Evolutionary conservation across 805 yeast species (phyloP), one percentile per base, ranked within the genome.

Genomic region (Candida nemodendra): DNA sequence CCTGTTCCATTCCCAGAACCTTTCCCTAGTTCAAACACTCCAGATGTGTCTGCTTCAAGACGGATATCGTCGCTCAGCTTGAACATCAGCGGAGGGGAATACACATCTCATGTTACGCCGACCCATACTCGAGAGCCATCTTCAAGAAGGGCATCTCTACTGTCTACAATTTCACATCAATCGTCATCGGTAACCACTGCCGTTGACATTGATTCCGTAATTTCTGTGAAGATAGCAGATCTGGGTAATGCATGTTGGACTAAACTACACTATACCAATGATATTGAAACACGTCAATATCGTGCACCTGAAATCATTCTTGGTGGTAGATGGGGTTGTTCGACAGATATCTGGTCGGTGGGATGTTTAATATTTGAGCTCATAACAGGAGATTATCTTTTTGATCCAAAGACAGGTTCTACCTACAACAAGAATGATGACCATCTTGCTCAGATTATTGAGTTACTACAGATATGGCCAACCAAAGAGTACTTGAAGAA

Each of bases 171-270:
- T 14, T 41, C 47, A 18, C 41, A 40, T 14, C 44, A 42, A 22
- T 42, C 47, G 9, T 44, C 47, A 18, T 36, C 42, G 8, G 41
- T 44, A 35, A 45, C 43, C 18, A 33, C 47, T 18, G 37, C 38
- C 9, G 33, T 37, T 16, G 44, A 41, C 27, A 54, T 62, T 41
- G 62, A 56, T 25, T 61, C 61, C 14, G 41, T 62, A 13, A 63
- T 65, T 13, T 59, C 62, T 9, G 76, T 80, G 25, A 81, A 81
- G 48, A 72, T 81, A 27, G 86, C 86, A 3, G 87, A 81, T 57
- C 66, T 81, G 44, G 87, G 87, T 23, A 81, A 81, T 54, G 83
- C 85, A 3, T 79, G 85, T 57, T 79, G 81, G 78, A 62, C 66
- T 18, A 66, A 74, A 48, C 73, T 71, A 36, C 87, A 81, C 54